phyloP scores from a whole-genome alignment of 768 basidiomycete genomes.

The Strobilomyces confusus region DNA sequence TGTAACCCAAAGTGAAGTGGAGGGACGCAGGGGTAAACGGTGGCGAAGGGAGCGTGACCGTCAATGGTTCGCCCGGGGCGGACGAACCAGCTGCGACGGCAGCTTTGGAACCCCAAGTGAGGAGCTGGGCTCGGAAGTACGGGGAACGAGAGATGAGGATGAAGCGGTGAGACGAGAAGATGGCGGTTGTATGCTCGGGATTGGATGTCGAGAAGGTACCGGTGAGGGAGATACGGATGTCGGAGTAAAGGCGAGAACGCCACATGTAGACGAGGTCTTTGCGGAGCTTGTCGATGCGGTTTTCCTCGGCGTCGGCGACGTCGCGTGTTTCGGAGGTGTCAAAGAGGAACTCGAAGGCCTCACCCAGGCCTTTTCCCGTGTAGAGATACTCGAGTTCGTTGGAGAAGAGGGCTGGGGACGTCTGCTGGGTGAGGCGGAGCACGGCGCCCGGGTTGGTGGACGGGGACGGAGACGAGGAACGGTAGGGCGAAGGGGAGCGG shows the following conservation, averaged over 20 bases:
- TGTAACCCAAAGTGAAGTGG: conserved; percentile 90
- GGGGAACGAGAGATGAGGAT: conserved; percentile 85
- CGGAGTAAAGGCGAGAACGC: conserved; percentile 90
- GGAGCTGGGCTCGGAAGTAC: conserved; percentile 81
- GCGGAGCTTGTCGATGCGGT: conserved; percentile 76
- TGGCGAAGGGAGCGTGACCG: conserved; percentile 76
- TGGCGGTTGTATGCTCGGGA: conserved; percentile 68
- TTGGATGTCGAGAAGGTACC: conserved; percentile 61
- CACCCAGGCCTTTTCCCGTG: conserved; percentile 85
- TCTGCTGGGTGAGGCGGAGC: conserved; percentile 61
- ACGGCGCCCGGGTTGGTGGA: conserved; percentile 41
- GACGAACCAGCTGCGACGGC: conserved; percentile 27
- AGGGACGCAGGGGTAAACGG: conserved; percentile 94
- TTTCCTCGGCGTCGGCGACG: conserved; percentile 48
- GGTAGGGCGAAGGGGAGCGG: conserved; percentile 45
- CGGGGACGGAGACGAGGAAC: conserved; percentile 44
- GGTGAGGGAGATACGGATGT: conserved; percentile 77
- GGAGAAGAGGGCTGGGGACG: conserved; percentile 77
- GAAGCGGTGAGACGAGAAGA: conserved; percentile 92
- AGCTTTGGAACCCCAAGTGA: conserved; percentile 53
- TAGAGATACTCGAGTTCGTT: conserved; percentile 94
- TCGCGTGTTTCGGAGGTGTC: conserved; percentile 48
- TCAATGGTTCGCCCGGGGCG: conserved; percentile 43
- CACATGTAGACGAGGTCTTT: conserved; percentile 97
- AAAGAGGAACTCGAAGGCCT: conserved; percentile 84